Base-by-base conservation (phyloP, 306 rosid genomes). In the Pterocarpus macrocarpus region DNA sequence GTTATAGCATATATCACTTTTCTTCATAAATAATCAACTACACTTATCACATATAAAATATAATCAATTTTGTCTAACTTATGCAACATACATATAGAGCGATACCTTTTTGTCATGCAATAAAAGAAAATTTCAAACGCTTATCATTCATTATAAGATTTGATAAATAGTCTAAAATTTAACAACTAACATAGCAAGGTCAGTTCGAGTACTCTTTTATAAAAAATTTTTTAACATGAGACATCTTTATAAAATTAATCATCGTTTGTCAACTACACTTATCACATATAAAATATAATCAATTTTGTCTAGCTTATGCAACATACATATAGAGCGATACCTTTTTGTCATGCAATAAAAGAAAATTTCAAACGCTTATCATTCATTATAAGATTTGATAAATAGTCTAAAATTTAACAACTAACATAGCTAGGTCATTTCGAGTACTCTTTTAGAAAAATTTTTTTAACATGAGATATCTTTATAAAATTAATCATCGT, bases 1-100 rank as follows among this genome's bases (percentile, higher is more conserved):
- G 89, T 71, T 71, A 53, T 75, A 35, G 81, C 78, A 39, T 43
- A 77, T 71, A 83, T 86, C 85, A 71, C 83, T 75, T 76, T 75
- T 66, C 43, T 79, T 53, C 66, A 49, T 64, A 39, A 83, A 71
- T 83, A 80, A 80, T 69, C 77, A 14, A 55, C 77, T 49, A 73
- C 77, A 68, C 89, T 83, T 86, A 83, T 80, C 85, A 76, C 53
- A 71, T 64, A 22, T 66, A 36, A 15, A 50, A 52, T 53, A 71
- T 53, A 56, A 9, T 34, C 41, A 8, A 12, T 64, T 22, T 77
- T 55, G 58, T 5, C 39, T 35, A 45, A 78, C 70, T 63, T 53
- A 38, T 63, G 34, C 71, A 64, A 72, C 56, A 53, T 52, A 47
- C 15, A 49, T 52, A 52, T 5, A 44, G 10, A 7, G 28, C 28